Base-by-base conservation (phyloP, 1,139 yeast genomes). In the Blastobotrys aristatus region DNA sequence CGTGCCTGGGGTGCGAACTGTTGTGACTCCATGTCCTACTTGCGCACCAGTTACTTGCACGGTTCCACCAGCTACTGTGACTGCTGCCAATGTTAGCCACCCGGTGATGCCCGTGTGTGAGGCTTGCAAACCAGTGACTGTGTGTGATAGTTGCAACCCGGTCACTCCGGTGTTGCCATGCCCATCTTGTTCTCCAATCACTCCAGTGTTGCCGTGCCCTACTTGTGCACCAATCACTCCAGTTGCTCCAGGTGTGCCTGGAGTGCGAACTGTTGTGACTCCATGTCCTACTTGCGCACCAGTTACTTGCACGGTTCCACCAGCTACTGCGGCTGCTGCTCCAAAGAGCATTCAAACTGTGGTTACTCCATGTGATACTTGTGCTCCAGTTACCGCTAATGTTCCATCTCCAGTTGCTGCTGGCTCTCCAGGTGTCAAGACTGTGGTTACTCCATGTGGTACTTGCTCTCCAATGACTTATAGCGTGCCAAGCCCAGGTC, bases 91-190 rank as follows among this genome's bases (percentile, higher is more conserved):
- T 8, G 30, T 11, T 7, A n/a, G n/a, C n/a, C n/a, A n/a, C n/a
- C n/a, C n/a, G n/a, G n/a, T n/a, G n/a, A n/a, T n/a, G n/a, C n/a
- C n/a, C n/a, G n/a, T n/a, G n/a, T n/a, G n/a, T n/a, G n/a, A n/a
- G n/a, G n/a, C n/a, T n/a, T n/a, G n/a, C n/a, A n/a, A 26, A 11
- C 30, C 7, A 11, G 30, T 8, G 30, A 7, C 7, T n/a, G n/a
- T n/a, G n/a, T n/a, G n/a, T n/a, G n/a, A n/a, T n/a, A n/a, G n/a
- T n/a, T 20, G 36, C 8, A 32, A 43, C 32, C 48, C 54, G 30
- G 48, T 50, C 48, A 55, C 59, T 20, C 51, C 52, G 21, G 49
- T 44, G 35, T 49, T 59, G 30, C 55, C 58, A 18, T 50, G 58
- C 38, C 54, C 50, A 5, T 29, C 47, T 3, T 34, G 22, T n/a